These are phyloP conservation scores for Brassica incana DNA, from an alignment of 345 rosid genomes.

Conservation along the genomic window DNA sequence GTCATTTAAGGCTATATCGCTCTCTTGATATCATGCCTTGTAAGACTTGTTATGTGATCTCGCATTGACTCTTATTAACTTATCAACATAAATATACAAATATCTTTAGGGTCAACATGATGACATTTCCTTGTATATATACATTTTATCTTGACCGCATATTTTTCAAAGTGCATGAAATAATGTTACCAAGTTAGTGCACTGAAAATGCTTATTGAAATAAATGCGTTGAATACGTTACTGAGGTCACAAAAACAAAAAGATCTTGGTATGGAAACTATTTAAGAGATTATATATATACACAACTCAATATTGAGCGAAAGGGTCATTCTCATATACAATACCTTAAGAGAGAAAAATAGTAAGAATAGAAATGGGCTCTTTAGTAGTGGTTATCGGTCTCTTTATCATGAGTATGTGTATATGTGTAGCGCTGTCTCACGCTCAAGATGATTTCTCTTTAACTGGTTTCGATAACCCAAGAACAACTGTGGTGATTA, in stretches of 20 bases:
- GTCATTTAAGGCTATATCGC: too few relatives aligned
- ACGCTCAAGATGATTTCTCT: not conserved
- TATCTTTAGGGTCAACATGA: not conserved
- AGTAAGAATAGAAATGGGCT: not conserved
- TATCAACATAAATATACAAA: too few relatives aligned
- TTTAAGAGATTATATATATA: constrained; percentile 2
- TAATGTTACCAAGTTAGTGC: not conserved
- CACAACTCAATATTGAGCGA: not conserved
- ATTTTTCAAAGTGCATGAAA: not conserved
- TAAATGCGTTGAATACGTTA: not conserved
- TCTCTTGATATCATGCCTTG: too few relatives aligned
- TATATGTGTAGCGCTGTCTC: not conserved
- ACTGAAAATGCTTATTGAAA: not conserved
- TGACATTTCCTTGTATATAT: not conserved
- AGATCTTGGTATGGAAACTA: not conserved
- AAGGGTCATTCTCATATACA: not conserved
- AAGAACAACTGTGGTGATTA: constrained; percentile 1
- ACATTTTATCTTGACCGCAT: not conserved
- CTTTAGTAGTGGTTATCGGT: not conserved
- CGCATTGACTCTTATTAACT: too few relatives aligned
- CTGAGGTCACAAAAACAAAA: not conserved
- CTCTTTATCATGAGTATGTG: not conserved
- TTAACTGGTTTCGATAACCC: not conserved
- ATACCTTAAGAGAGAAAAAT: not conserved
- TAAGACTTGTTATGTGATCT: too few relatives aligned